Evolutionary conservation across 2,329 filamentous ascomycete species (phyloP).

Genomic region (Scedosporium boydii): DNA sequence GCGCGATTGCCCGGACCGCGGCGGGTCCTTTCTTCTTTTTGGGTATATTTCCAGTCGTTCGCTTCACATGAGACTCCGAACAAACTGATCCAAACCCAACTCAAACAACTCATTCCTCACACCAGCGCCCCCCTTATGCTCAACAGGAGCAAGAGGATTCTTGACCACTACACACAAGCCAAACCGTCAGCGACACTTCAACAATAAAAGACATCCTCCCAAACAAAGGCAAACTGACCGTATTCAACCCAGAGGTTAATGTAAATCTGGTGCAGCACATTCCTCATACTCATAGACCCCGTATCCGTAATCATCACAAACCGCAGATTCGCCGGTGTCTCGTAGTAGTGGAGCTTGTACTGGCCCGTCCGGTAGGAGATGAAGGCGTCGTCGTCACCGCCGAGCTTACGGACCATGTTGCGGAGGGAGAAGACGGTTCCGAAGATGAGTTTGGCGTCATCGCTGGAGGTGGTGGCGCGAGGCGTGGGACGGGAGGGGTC

Average conservation of each 20-base stretch:
- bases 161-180: conserved; percentile 47
- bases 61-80: conserved; percentile 52
- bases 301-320: conserved; percentile 96
- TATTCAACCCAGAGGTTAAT: conserved; percentile 98
- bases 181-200: conserved; percentile 4
- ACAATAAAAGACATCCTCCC: neutral
- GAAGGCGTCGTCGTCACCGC: conserved; percentile 89
- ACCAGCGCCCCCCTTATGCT: conserved; percentile 59
- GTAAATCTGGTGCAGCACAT: conserved; percentile 95
- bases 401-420: conserved; percentile 94
- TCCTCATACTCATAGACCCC: conserved; percentile 78
- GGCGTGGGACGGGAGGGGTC: conserved; percentile 32
- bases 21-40: neutral
- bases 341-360: conserved; percentile 99
- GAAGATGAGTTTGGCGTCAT: conserved; percentile 96
- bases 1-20: neutral
- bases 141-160: conserved; percentile 58
- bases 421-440: conserved; percentile 92
- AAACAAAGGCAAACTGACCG: conserved; percentile 37
- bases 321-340: conserved; percentile 90
- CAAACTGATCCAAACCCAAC: conserved; percentile 66
- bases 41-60: neutral
- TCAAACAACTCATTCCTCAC: conserved; percentile 65
- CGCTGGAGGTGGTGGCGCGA: conserved; percentile 37
- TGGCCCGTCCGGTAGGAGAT: conserved; percentile 86